Percentiles rank a stretch among this genome's conserved stretches.
Conservation (phyloP, 345 rosid species). For the Streptanthus diversifolius region DNA sequence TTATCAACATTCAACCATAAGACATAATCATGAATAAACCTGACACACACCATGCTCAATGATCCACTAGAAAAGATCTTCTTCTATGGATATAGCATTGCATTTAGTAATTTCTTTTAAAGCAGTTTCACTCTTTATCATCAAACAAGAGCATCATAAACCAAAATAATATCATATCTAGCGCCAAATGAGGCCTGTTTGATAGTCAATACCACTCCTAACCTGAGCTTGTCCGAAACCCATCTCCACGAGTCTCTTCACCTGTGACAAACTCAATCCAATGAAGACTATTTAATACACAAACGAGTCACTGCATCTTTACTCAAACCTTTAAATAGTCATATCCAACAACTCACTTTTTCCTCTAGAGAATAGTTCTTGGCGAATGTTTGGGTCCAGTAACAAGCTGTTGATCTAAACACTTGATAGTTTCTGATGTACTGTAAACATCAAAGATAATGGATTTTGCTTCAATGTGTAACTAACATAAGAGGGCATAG, state of each 20-base stretch:
- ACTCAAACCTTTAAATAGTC: not conserved
- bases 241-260: slow-evolving; percentile 86
- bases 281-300: not conserved
- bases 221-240: slow-evolving; percentile 73
- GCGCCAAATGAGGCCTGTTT: slow-evolving; percentile 1
- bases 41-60: too few relatives aligned
- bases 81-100: too few relatives aligned
- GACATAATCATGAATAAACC: too few relatives aligned
- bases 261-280: slow-evolving; percentile 40
- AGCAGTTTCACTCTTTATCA: too few relatives aligned
- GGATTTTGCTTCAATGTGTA: not conserved
- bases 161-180: not conserved
- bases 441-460: too few relatives aligned
- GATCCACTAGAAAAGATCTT: too few relatives aligned
- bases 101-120: too few relatives aligned
- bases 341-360: slow-evolving; percentile 48
- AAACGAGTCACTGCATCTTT: not conserved
- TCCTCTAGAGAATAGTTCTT: slow-evolving; percentile 75
- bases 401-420: slow-evolving; percentile 80
- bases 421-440: slow-evolving; percentile 69
- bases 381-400: slow-evolving; percentile 95
- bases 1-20: too few relatives aligned
- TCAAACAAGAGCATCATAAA: too few relatives aligned
- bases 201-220: slow-evolving; percentile 58
- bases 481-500: not conserved